Evolutionary conservation across 805 yeast genomes (phyloP).

Genomic region (Lipomyces mesembrius): DNA sequence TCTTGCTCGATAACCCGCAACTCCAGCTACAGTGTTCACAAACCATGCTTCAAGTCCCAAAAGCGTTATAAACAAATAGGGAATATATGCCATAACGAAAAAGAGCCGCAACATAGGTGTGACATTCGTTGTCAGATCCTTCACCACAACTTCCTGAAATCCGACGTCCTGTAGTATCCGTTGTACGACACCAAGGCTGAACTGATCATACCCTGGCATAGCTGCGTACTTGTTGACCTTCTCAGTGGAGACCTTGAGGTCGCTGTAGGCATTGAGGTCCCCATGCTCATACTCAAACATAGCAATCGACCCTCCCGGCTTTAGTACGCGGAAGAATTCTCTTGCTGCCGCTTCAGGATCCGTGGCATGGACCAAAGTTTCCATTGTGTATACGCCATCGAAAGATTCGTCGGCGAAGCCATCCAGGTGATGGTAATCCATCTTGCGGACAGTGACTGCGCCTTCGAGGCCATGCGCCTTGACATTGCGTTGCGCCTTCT

Average conservation of each 20-base stretch:
- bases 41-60: conserved; percentile 4
- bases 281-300: not conserved
- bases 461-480: not conserved
- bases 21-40: conserved; percentile 4
- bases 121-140: not conserved
- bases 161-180: conserved; percentile 1
- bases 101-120: conserved; percentile 4
- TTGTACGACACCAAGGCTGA: not conserved
- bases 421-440: conserved; percentile 6
- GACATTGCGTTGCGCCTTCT: conserved; percentile 6
- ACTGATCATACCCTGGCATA: conserved; percentile 2
- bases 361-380: conserved; percentile 5
- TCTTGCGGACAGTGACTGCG: conserved; percentile 3
- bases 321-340: conserved; percentile 6
- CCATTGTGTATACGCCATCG: conserved; percentile 7
- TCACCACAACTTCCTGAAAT: not conserved
- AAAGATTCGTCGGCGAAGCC: conserved; percentile 8
- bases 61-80: not conserved
- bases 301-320: conserved; percentile 5
- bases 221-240: conserved; percentile 7
- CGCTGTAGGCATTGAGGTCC: not conserved
- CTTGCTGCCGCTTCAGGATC: conserved; percentile 1
- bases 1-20: not conserved
- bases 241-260: not conserved
- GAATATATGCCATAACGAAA: not conserved